Percentiles rank a stretch among this genome's conserved stretches.
phyloP scores from a whole-genome alignment of 164 flowering plant species.

The Paratinospora sagittata region DNA sequence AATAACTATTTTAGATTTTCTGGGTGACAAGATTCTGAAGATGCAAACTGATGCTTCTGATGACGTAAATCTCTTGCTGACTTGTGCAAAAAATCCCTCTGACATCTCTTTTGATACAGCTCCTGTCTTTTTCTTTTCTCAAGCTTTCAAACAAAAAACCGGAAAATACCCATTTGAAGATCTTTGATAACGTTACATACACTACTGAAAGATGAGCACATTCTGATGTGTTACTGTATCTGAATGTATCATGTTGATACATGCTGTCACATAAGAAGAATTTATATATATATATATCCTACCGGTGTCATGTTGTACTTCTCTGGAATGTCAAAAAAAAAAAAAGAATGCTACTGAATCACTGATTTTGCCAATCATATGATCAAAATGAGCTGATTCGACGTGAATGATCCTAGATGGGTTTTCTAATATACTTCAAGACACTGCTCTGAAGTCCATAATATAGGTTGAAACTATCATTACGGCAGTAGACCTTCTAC shows the following conservation, averaged over 20 bases:
- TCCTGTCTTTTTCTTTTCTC: not conserved
- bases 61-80: constrained; percentile 50
- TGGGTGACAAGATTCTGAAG: constrained; percentile 73
- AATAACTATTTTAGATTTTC: constrained; percentile 57
- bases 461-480: not conserved
- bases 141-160: not conserved
- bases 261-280: not conserved
- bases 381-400: not conserved
- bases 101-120: not conserved
- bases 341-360: not conserved
- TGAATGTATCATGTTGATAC: not conserved
- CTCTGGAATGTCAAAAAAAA: not conserved
- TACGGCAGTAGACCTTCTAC: not conserved
- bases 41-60: constrained; percentile 59
- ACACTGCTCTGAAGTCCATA: not conserved
- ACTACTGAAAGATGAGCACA: not conserved
- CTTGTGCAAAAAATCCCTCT: not conserved
- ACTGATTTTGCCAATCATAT: not conserved
- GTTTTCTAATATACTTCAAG: too few relatives aligned
- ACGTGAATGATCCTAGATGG: not conserved
- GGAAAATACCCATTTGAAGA: not conserved
- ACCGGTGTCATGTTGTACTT: not conserved
- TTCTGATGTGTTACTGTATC: not conserved
- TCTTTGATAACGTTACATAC: not conserved
- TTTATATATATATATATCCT: not conserved